Percentiles rank a stretch among this genome's conserved stretches.
These are phyloP conservation scores for Stagonosporopsis cucurbitacearum DNA, from an alignment of 2,329 filamentous ascomycete genomes.

Conservation along the genomic window DNA sequence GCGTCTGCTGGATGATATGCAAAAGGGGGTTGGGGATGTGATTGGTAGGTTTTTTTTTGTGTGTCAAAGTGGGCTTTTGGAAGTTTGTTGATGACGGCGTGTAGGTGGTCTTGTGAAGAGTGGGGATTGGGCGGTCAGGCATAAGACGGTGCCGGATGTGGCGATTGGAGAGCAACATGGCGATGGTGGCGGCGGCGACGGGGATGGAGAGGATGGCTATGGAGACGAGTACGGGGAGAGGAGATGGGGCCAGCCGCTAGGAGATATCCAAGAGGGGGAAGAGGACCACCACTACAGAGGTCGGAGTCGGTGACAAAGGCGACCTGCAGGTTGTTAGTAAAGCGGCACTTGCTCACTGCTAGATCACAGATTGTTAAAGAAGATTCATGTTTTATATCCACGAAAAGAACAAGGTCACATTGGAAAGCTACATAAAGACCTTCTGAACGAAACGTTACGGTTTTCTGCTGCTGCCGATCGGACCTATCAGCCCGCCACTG, in stretches of 20 bases:
- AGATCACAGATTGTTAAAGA: neutral
- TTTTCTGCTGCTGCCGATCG: conserved; percentile 37
- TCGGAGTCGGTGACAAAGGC: neutral
- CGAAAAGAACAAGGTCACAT: conserved; percentile 39
- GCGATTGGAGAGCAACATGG: conserved; percentile 4
- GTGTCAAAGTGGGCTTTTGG: neutral
- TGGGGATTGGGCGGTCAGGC: conserved; percentile 7
- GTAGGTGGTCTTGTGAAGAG: conserved; percentile 1
- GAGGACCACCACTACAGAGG: neutral
- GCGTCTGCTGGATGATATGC: conserved; percentile 14
- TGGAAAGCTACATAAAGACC: conserved; percentile 33
- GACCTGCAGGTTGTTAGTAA: neutral
- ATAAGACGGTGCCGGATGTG: conserved; percentile 10
- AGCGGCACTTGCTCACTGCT: neutral
- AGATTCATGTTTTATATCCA: neutral
- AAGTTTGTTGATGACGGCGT: neutral
- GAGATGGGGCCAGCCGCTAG: conserved; percentile 3
- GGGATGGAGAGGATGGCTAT: neutral
- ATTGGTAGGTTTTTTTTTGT: conserved; percentile 10
- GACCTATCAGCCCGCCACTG: conserved; percentile 41
- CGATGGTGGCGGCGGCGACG: neutral
- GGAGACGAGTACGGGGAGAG: neutral
- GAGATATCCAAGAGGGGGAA: conserved; percentile 3
- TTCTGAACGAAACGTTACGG: conserved; percentile 23
- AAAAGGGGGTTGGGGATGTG: conserved; percentile 9